These are phyloP conservation scores for Ramaria rubella DNA, from an alignment of 768 basidiomycete genomes.

Conservation along the genomic window DNA sequence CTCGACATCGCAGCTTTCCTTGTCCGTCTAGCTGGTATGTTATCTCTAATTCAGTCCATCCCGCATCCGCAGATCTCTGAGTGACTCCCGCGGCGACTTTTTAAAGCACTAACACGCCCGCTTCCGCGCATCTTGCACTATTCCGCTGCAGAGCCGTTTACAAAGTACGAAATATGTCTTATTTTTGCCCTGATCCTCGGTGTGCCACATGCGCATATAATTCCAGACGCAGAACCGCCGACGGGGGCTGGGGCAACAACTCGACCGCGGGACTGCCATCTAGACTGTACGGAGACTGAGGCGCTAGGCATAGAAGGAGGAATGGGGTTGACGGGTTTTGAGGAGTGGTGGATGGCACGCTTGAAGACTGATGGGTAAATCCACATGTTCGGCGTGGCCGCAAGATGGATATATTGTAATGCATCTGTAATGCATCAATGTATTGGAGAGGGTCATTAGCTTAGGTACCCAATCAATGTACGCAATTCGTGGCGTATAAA, in stretches of 20 bases:
- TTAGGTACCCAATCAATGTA: too few species aligned
- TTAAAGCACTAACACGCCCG: conserved; percentile 30
- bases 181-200: conserved; percentile 66
- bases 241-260: conserved; percentile 56
- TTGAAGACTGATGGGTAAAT: conserved; percentile 21
- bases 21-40: conserved; percentile 63
- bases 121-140: conserved; percentile 81
- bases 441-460: too few species aligned
- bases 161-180: conserved; percentile 90
- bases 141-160: conserved; percentile 72
- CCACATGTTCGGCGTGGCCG: too few species aligned
- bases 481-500: too few species aligned
- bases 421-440: too few species aligned
- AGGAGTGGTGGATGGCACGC: conserved; percentile 74
- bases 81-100: neutral
- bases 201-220: conserved; percentile 67
- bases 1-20: conserved; percentile 83
- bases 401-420: too few species aligned
- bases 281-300: conserved; percentile 73
- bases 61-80: neutral
- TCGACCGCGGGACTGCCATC: conserved; percentile 73
- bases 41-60: neutral
- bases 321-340: conserved; percentile 61
- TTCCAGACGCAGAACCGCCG: conserved; percentile 63
- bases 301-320: conserved; percentile 39